phyloP scores from a whole-genome alignment of 768 basidiomycete species.

The Rhodotorula diobovata region DNA sequence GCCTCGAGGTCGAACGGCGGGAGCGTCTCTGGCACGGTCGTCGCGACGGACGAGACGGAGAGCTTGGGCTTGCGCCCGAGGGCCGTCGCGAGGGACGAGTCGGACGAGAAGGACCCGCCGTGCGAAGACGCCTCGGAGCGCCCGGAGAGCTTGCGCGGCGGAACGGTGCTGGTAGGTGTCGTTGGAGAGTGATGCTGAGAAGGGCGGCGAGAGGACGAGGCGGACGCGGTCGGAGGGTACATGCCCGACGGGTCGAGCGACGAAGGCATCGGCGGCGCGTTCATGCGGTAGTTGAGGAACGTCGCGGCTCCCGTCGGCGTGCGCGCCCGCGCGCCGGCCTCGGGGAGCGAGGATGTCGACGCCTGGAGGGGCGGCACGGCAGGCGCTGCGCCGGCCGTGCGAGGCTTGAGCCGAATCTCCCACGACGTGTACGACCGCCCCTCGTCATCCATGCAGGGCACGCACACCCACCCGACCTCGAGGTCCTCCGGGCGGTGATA shows the following conservation, averaged over 20 bases:
- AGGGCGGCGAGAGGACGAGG: neutral
- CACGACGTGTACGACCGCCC: conserved; percentile 18
- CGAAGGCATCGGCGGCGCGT: neutral
- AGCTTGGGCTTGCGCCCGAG: neutral
- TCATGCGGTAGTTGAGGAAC: conserved; percentile 32
- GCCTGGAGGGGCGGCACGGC: neutral
- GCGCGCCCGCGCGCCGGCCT: neutral
- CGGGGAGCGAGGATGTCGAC: neutral
- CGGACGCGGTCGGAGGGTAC: neutral
- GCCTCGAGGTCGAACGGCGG: conserved; percentile 19
- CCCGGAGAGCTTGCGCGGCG: conserved; percentile 11
- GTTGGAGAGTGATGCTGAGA: neutral
- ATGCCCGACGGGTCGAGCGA: neutral
- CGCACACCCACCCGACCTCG: conserved; percentile 20
- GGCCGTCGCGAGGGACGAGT: neutral
- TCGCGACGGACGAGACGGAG: conserved; percentile 2
- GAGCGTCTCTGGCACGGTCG: neutral
- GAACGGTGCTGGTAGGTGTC: neutral
- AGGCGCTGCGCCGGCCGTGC: neutral
- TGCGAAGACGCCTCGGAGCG: conserved; percentile 6
- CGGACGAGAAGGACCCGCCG: conserved; percentile 9
- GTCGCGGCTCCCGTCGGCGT: conserved; percentile 3
- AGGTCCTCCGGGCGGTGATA: conserved; percentile 26
- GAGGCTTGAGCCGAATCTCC: conserved; percentile 23
- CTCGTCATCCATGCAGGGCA: conserved; percentile 4